Percentiles rank a stretch among this genome's conserved stretches.
Evolutionary conservation across 2,329 filamentous ascomycete genomes (phyloP).

Genomic region (Aspergillus flavus): DNA sequence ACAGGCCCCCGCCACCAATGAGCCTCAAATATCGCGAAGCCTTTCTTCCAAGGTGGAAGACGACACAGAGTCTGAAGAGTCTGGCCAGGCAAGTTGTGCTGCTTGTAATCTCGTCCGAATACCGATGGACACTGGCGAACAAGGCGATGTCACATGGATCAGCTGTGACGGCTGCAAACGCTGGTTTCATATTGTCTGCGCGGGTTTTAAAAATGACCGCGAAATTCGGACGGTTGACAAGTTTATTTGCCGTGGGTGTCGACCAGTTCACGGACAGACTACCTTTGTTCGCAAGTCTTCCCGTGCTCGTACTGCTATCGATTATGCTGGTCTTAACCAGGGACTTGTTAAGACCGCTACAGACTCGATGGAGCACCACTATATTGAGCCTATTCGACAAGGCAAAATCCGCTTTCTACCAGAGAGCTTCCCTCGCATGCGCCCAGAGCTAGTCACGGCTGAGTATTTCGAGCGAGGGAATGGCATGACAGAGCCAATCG

Average conservation of each 20-base stretch:
- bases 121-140: constrained; percentile 53
- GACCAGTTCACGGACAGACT: constrained; percentile 62
- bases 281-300: constrained; percentile 69
- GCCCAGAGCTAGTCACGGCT: constrained; percentile 63
- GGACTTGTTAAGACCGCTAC: constrained; percentile 67
- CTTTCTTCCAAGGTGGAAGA: constrained; percentile 32
- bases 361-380: constrained; percentile 67
- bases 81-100: constrained; percentile 54
- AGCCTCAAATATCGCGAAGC: constrained; percentile 18
- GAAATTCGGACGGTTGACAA: constrained; percentile 69
- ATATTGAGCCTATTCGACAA: constrained; percentile 68
- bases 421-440: constrained; percentile 66
- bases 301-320: constrained; percentile 65
- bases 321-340: constrained; percentile 69
- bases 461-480: constrained; percentile 65
- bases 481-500: constrained; percentile 67
- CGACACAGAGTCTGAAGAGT: constrained; percentile 28
- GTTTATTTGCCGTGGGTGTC: constrained; percentile 65
- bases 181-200: constrained; percentile 70
- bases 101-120: constrained; percentile 60
- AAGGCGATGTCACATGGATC: constrained; percentile 63
- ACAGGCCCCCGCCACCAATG: constrained; percentile 7
- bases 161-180: constrained; percentile 68
- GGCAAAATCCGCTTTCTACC: constrained; percentile 62
- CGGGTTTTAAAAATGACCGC: constrained; percentile 65